These are phyloP conservation scores for Vinca major DNA, from an alignment of 305 asterid species.

Conservation along the genomic window DNA sequence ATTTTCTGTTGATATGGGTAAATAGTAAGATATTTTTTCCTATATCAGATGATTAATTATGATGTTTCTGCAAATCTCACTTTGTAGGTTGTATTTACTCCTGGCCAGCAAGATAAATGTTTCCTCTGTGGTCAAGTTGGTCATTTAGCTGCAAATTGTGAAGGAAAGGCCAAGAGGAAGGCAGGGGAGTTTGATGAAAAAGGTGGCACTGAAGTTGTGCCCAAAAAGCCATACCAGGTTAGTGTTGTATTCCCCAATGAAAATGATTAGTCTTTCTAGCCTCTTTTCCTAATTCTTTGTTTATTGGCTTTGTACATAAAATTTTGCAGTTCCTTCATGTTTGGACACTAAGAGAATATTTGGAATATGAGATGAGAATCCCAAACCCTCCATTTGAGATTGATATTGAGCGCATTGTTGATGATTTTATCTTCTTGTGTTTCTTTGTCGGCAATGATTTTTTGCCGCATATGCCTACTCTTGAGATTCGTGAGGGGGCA, in stretches of 20 bases:
- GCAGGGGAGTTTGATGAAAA: slow-evolving; percentile 97
- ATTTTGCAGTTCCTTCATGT: slow-evolving; percentile 77
- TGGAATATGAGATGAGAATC: slow-evolving; percentile 86
- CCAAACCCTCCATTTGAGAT: slow-evolving; percentile 73
- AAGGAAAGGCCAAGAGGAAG: slow-evolving; percentile 92
- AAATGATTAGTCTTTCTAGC: neutral
- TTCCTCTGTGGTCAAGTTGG: slow-evolving; percentile 98
- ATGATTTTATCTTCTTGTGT: slow-evolving; percentile 92
- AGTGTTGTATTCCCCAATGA: slow-evolving; percentile 6
- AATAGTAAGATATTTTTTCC: neutral
- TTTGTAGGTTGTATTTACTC: slow-evolving; percentile 66
- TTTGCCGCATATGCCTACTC: slow-evolving; percentile 99
- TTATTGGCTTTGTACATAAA: neutral
- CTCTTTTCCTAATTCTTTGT: neutral
- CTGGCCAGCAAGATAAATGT: slow-evolving; percentile 93
- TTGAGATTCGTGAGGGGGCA: slow-evolving; percentile 99
- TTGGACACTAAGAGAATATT: slow-evolving; percentile 94
- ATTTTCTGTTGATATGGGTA: neutral
- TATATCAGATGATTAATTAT: neutral
- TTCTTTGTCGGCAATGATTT: slow-evolving; percentile 98
- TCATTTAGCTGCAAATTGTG: slow-evolving; percentile 83
- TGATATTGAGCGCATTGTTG: slow-evolving; percentile 76
- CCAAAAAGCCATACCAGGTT: slow-evolving; percentile 93
- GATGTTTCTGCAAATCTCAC: slow-evolving; percentile 14
- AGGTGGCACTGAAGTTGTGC: slow-evolving; percentile 58